A percentile compares a stretch with the other conserved stretches of the same genome.
phyloP scores from a whole-genome alignment of 768 basidiomycete species.

The Pleurotus tuoliensis region DNA sequence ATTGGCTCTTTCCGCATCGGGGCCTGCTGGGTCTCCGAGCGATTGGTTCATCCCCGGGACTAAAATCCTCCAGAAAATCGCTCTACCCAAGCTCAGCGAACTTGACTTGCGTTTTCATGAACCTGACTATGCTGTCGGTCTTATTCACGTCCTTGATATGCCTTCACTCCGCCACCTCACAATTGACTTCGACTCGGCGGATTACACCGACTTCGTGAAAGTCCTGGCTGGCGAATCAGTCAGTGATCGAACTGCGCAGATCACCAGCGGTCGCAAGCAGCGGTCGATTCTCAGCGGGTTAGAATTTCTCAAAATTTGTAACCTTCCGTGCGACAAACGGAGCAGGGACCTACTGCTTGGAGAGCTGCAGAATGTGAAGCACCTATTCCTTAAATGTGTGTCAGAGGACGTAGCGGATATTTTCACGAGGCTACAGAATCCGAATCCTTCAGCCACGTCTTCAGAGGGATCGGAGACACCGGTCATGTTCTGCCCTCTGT shows the following conservation, averaged over 20 bases:
- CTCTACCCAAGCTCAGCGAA: slow-evolving; percentile 33
- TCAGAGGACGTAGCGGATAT: slow-evolving; percentile 20
- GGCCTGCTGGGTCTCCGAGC: slow-evolving; percentile 41
- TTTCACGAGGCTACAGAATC: slow-evolving; percentile 15
- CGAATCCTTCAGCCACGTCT: not conserved
- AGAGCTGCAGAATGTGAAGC: slow-evolving; percentile 43
- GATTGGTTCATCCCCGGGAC: slow-evolving; percentile 30
- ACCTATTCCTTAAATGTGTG: slow-evolving; percentile 35
- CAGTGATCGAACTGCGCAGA: not conserved
- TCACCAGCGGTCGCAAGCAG: slow-evolving; percentile 17
- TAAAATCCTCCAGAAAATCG: not conserved
- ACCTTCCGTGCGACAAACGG: slow-evolving; percentile 37
- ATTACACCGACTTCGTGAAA: slow-evolving; percentile 46
- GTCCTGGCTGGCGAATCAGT: slow-evolving; percentile 28
- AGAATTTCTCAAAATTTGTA: slow-evolving; percentile 47
- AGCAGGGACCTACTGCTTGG: slow-evolving; percentile 35
- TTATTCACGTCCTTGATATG: slow-evolving; percentile 34
- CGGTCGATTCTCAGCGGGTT: slow-evolving; percentile 47
- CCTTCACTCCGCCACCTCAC: slow-evolving; percentile 39
- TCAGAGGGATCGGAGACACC: slow-evolving; percentile 9
- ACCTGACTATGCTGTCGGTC: slow-evolving; percentile 30
- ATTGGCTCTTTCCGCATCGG: slow-evolving; percentile 53
- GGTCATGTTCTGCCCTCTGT: slow-evolving; percentile 43
- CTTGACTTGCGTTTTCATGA: slow-evolving; percentile 38
- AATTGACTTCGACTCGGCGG: slow-evolving; percentile 54